Evolutionary conservation across 768 basidiomycete species (phyloP).

Genomic region (Mycena pura): DNA sequence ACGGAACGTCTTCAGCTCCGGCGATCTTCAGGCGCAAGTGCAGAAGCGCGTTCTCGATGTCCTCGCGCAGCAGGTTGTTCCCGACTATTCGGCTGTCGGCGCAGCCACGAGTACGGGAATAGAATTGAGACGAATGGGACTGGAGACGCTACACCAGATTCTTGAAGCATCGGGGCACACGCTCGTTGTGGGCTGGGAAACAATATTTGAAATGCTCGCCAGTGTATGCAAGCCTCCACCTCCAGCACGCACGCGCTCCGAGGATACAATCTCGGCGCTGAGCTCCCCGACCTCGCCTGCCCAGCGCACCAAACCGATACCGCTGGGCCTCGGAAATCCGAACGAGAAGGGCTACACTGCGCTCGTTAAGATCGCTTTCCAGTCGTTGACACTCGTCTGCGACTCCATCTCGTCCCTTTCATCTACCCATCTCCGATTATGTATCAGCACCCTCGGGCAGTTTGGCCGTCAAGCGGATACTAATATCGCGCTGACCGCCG

Average conservation of each 20-base stretch:
- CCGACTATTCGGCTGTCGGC: constrained; percentile 42
- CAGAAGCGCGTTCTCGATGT: constrained; percentile 89
- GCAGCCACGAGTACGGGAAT: constrained; percentile 56
- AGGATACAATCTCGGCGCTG: constrained; percentile 48
- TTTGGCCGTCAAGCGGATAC: constrained; percentile 95
- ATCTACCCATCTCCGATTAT: constrained; percentile 81
- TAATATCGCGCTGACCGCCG: constrained; percentile 94
- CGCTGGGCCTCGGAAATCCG: constrained; percentile 60
- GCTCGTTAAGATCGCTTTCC: constrained; percentile 92
- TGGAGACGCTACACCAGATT: constrained; percentile 90
- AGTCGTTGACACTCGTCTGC: constrained; percentile 91
- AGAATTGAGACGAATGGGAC: constrained; percentile 86
- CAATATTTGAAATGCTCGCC: constrained; percentile 89
- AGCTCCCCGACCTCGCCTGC: constrained; percentile 48
- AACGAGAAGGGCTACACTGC: constrained; percentile 74
- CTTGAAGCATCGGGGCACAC: constrained; percentile 92
- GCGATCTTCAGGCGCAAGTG: constrained; percentile 69
- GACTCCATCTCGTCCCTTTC: constrained; percentile 88
- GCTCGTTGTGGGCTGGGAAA: constrained; percentile 91
- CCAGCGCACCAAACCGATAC: constrained; percentile 46
- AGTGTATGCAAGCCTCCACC: constrained; percentile 78
- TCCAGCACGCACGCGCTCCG: constrained; percentile 41
- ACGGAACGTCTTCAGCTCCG: constrained; percentile 65
- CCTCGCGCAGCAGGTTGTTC: constrained; percentile 79
- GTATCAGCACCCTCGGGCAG: constrained; percentile 88